A percentile compares a stretch with the other conserved stretches of the same genome.
Conservation (phyloP, 2,329 filamentous ascomycete species). For the Ceratocystis ficicola region DNA sequence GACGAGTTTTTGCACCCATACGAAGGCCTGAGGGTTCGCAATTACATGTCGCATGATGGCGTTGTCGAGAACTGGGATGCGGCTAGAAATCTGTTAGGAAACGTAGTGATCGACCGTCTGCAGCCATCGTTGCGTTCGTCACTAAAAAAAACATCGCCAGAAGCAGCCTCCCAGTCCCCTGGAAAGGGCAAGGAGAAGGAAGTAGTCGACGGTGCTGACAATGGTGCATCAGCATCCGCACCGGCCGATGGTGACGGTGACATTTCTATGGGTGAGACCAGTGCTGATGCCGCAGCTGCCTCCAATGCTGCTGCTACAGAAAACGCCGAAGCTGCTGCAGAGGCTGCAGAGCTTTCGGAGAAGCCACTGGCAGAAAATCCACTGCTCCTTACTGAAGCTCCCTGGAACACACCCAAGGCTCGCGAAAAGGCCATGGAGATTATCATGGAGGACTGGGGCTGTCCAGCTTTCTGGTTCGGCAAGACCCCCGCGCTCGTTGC, state of each 20-base stretch:
- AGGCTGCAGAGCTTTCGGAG: constrained; percentile 40
- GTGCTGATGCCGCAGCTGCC: constrained; percentile 7
- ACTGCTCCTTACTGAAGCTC: constrained; percentile 82
- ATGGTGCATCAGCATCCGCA: constrained; percentile 36
- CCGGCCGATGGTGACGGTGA: constrained; percentile 50
- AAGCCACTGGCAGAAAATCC: constrained; percentile 82
- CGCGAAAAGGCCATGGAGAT: constrained; percentile 92
- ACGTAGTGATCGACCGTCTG: constrained; percentile 76
- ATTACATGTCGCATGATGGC: constrained; percentile 81
- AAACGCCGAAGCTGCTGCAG: constrained; percentile 24
- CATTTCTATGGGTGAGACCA: constrained; percentile 42
- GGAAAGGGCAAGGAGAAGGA: constrained; percentile 36
- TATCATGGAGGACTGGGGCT: constrained; percentile 93
- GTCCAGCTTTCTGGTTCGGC: constrained; percentile 86
- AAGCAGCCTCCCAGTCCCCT: constrained; percentile 51
- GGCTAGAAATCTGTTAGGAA: constrained; percentile 80
- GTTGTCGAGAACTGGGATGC: constrained; percentile 95
- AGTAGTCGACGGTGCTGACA: constrained; percentile 44
- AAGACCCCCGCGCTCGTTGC: constrained; percentile 80
- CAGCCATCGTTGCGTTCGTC: constrained; percentile 61
- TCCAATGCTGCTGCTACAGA: constrained; percentile 13
- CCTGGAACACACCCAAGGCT: constrained; percentile 79
- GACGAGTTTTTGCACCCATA: constrained; percentile 79
- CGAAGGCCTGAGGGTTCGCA: constrained; percentile 67
- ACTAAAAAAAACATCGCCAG: constrained; percentile 41